Evolutionary conservation across 164 flowering plant genomes (phyloP).

Genomic region (Berberis vulgaris): DNA sequence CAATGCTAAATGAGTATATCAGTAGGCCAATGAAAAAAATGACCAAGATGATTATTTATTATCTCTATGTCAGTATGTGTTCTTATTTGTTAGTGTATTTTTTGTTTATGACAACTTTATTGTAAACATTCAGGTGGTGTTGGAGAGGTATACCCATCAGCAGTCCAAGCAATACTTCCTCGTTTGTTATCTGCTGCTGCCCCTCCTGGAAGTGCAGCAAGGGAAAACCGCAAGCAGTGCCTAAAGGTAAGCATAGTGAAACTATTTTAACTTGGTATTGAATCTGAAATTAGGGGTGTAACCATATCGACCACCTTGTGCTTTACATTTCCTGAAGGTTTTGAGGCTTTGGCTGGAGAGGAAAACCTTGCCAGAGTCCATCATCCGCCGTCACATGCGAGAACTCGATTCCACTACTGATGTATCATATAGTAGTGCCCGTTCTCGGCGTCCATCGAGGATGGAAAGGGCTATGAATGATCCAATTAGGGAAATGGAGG

Average conservation of each 20-base stretch:
- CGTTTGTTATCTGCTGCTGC: slow-evolving; percentile 87
- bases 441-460: slow-evolving; percentile 55
- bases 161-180: slow-evolving; percentile 63
- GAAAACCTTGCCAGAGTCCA: slow-evolving; percentile 67
- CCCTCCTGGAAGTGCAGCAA: slow-evolving; percentile 70
- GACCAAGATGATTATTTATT: too few relatives aligned
- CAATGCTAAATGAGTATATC: too few relatives aligned
- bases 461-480: slow-evolving; percentile 84
- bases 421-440: slow-evolving; percentile 38
- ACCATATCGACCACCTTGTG: not conserved
- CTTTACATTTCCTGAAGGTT: slow-evolving; percentile 40
- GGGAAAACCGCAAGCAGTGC: slow-evolving; percentile 91
- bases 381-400: slow-evolving; percentile 66
- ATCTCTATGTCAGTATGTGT: not conserved
- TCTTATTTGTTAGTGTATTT: not conserved
- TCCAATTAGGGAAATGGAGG: slow-evolving; percentile 93
- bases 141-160: slow-evolving; percentile 62
- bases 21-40: too few relatives aligned
- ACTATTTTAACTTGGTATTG: not conserved
- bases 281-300: not conserved
- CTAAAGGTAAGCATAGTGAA: slow-evolving; percentile 49
- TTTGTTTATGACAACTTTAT: slow-evolving; percentile 2
- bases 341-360: slow-evolving; percentile 89
- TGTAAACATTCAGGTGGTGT: slow-evolving; percentile 43
- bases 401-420: slow-evolving; percentile 53